These are phyloP conservation scores for Sporothrix brasiliensis DNA, from an alignment of 2,329 filamentous ascomycete genomes.

Conservation along the genomic window DNA sequence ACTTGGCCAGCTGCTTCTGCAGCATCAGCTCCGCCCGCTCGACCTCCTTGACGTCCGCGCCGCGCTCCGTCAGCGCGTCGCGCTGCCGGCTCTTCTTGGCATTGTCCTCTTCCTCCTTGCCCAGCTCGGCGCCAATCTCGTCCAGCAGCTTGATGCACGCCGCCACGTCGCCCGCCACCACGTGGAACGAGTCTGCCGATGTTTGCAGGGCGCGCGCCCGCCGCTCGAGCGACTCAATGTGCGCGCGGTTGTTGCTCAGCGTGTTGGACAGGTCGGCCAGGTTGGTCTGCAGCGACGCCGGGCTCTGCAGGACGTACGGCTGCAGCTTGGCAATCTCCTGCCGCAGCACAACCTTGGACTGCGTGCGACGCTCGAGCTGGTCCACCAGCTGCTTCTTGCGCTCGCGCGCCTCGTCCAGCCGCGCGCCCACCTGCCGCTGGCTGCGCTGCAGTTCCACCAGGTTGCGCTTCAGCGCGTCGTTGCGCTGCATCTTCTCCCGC, in stretches of 20 bases:
- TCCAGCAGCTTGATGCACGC: conserved; percentile 87
- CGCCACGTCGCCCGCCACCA: conserved; percentile 82
- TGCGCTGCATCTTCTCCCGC: conserved; percentile 80
- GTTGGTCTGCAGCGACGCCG: conserved; percentile 77
- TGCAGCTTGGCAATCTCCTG: conserved; percentile 87
- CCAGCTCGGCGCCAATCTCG: conserved; percentile 80
- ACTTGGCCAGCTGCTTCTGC: conserved; percentile 80
- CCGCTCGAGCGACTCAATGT: conserved; percentile 85
- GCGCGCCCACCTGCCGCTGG: conserved; percentile 80
- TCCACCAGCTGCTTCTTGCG: conserved; percentile 77
- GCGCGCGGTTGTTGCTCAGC: conserved; percentile 74
- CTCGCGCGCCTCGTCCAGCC: conserved; percentile 78
- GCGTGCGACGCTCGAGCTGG: conserved; percentile 70
- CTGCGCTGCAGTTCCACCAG: conserved; percentile 78
- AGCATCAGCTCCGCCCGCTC: conserved; percentile 85
- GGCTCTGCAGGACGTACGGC: conserved; percentile 89
- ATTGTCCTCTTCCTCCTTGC: conserved; percentile 89
- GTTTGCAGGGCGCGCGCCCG: conserved; percentile 89
- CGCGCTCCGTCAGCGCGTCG: conserved; percentile 83
- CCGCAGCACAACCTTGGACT: conserved; percentile 68
- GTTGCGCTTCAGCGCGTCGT: conserved; percentile 82
- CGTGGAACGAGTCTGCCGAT: conserved; percentile 82
- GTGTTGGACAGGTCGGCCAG: conserved; percentile 80
- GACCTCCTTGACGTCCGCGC: conserved; percentile 87
- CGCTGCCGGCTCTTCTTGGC: conserved; percentile 77